phyloP scores from a whole-genome alignment of 2,329 filamentous ascomycete species.

The Aureobasidium leucospermi region DNA sequence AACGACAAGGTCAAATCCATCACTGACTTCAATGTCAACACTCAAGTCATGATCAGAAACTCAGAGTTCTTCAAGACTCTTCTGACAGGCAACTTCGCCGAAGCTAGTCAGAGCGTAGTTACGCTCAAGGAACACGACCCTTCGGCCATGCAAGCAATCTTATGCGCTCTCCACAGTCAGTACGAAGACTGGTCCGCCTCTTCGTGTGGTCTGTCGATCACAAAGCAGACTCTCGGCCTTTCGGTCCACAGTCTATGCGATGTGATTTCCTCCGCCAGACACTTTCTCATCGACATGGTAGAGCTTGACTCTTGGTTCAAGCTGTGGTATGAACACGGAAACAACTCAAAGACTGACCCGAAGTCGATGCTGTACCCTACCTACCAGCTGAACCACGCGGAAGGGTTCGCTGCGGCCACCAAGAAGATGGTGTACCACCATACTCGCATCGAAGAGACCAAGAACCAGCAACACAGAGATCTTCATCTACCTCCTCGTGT shows the following conservation, averaged over 20 bases:
- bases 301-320: not conserved
- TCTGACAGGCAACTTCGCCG: too few relatives aligned
- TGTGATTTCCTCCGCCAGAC: not conserved
- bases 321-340: not conserved
- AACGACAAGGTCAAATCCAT: conserved; percentile 7
- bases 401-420: conserved; percentile 23
- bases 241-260: not conserved
- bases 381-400: conserved; percentile 24
- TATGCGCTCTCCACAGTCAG: not conserved
- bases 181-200: not conserved
- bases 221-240: not conserved
- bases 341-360: not conserved
- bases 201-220: not conserved
- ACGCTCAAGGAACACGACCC: not conserved
- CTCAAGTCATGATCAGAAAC: too few relatives aligned
- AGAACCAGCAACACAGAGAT: not conserved
- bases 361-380: conserved; percentile 21
- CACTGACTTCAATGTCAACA: too few relatives aligned
- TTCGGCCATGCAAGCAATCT: not conserved
- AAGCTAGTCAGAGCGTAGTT: too few relatives aligned
- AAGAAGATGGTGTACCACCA: conserved; percentile 28
- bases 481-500: not conserved
- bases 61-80: too few relatives aligned
- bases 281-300: too few relatives aligned
- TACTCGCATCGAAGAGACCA: not conserved